Evolutionary conservation across 495 filamentous ascomycete genomes (phyloP).

Genomic region (Pyronema omphalodes): DNA sequence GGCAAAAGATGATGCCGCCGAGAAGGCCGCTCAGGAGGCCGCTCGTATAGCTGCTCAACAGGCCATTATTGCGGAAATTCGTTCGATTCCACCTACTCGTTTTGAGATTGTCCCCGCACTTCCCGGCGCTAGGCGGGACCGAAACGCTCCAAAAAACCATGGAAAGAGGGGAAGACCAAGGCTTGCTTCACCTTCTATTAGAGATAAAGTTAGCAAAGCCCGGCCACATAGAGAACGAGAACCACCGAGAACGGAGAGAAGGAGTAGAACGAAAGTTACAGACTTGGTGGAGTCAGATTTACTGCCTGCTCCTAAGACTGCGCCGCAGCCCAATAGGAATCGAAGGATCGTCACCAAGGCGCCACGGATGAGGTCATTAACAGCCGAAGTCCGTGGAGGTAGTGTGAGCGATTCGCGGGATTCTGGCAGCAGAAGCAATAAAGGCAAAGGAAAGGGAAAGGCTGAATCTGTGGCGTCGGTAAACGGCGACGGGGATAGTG

Average conservation of each 20-base stretch:
- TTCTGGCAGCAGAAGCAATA: not conserved
- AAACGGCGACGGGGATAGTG: too few relatives aligned
- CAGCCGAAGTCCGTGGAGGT: not conserved
- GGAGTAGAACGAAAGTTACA: too few relatives aligned
- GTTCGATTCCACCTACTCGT: constrained; percentile 51
- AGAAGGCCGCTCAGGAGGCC: not conserved
- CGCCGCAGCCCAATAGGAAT: not conserved
- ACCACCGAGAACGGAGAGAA: too few relatives aligned
- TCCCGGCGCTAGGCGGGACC: constrained; percentile 27
- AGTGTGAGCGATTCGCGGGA: not conserved
- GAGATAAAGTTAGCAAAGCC: not conserved
- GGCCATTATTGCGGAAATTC: constrained; percentile 10
- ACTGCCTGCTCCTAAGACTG: too few relatives aligned
- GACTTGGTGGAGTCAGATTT: too few relatives aligned
- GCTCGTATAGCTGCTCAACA: constrained; percentile 26
- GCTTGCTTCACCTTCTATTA: not conserved
- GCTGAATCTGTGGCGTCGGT: too few relatives aligned
- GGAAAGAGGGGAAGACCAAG: not conserved
- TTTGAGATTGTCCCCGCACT: constrained; percentile 76
- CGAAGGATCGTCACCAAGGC: not conserved
- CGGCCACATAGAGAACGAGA: too few relatives aligned
- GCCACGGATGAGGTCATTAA: not conserved
- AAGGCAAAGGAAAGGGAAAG: not conserved
- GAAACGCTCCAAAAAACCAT: not conserved
- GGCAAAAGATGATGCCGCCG: constrained; percentile 3